Evolutionary conservation across 2,329 filamentous ascomycete species (phyloP), one percentile per base, ranked within the genome.

Genomic region (Onygenales sp.): DNA sequence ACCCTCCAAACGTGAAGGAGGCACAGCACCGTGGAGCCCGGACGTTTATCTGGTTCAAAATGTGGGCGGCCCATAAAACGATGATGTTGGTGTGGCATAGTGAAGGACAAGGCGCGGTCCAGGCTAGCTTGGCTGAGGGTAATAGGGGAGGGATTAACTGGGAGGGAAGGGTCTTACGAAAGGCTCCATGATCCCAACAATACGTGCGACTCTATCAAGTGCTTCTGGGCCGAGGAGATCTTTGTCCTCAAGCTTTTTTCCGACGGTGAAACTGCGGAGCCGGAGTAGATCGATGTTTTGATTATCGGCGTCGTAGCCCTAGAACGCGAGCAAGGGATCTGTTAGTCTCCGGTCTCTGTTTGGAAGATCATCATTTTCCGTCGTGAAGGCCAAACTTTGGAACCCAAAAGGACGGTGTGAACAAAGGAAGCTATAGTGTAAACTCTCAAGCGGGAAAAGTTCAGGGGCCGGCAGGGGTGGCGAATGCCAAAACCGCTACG

Each of bases 221-320:
- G 81, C 82, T 62, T 82, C 74, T 46, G 79, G 72, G 45, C 77
- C 75, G 37, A 83, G 74, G 17, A 95, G 75, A 47, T 87, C 75
- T 8, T 76, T 69, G 61, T 91, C 88, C 10, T 77, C 67, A 37
- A 95, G 70, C 64, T 82, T 82, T 55, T 77, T 83, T 39, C 82
- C 78, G 21, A 94, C 70, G 0, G 86, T 91, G 66, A 86, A 95
- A 67, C 85, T 93, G 56, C 84, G 80, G 63, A 96, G 76, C 61
- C 89, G 86, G 52, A 95, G 76, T 51, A 96, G 77, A 52, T 84
- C 82, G 62, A 95, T 90, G 60, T 95, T 86, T 42, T 80, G 74
- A 65, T 95, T 87, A 54, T 87, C 83, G 17, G 79, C 77, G 44
- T 81, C 74, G 65, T 87, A 95, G 46, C 87, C 88, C 86, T 92